Evolutionary conservation across 352 stramenopile species (phyloP).

Genomic region (Sclerospora graminicola): DNA sequence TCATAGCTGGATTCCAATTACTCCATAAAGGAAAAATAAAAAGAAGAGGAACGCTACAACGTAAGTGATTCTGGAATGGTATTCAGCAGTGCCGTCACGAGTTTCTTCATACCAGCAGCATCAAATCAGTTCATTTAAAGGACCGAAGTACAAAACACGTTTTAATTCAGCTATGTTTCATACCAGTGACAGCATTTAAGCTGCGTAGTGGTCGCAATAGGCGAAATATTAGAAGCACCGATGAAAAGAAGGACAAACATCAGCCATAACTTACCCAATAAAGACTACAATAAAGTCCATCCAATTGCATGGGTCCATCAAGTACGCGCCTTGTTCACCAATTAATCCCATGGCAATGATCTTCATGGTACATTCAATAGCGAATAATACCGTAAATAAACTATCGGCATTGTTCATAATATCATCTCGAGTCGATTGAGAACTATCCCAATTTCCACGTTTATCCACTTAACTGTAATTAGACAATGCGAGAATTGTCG

Average conservation of each 20-base stretch:
- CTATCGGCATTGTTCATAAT: constrained; percentile 36
- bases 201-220: constrained; percentile 45
- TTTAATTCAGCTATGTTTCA: neutral
- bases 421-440: constrained; percentile 31
- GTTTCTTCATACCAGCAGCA: constrained; percentile 52
- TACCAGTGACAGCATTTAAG: constrained; percentile 51
- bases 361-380: constrained; percentile 85
- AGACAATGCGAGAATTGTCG: constrained; percentile 63
- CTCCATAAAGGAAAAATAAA: too few relatives aligned
- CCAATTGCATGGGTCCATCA: constrained; percentile 84
- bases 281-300: constrained; percentile 88
- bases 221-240: constrained; percentile 45
- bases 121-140: neutral
- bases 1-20: too few relatives aligned
- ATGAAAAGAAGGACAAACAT: constrained; percentile 6
- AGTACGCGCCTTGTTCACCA: constrained; percentile 59
- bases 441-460: too few relatives aligned
- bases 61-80: too few relatives aligned
- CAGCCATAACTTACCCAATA: constrained; percentile 36
- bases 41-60: too few relatives aligned
- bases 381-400: constrained; percentile 66
- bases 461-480: constrained; percentile 58
- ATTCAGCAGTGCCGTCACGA: constrained; percentile 43
- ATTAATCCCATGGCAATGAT: constrained; percentile 80
- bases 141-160: too few relatives aligned